Conservation (phyloP, 2,329 filamentous ascomycete species). For the Xylariaceae sp. region DNA sequence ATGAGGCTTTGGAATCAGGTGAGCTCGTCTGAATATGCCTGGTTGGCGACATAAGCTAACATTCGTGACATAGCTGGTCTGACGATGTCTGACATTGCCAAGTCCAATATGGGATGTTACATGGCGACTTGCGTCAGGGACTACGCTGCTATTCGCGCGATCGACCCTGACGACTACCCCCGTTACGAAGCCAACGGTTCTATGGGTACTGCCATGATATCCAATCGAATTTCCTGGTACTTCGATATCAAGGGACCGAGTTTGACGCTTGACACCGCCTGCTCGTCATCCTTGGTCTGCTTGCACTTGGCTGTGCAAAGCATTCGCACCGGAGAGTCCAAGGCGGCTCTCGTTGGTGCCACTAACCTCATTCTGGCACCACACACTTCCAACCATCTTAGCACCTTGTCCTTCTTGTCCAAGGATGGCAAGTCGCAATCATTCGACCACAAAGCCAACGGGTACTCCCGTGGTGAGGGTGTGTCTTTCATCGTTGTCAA, state of each 20-base stretch:
- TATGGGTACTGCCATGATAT: constrained; percentile 33
- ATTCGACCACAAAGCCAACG: constrained; percentile 29
- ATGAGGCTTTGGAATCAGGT: constrained; percentile 32
- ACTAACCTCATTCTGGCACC: constrained; percentile 30
- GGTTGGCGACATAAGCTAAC: constrained; percentile 2
- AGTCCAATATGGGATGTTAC: constrained; percentile 31
- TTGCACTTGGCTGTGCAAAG: constrained; percentile 39
- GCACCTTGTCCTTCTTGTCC: constrained; percentile 27
- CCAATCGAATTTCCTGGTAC: constrained; percentile 38
- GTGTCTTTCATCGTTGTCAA: constrained; percentile 47
- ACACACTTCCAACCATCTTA: constrained; percentile 31
- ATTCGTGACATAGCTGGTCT: constrained; percentile 24
- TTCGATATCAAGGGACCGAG: constrained; percentile 39
- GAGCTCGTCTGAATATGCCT: neutral
- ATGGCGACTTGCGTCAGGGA: constrained; percentile 31
- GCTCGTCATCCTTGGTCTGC: constrained; percentile 39
- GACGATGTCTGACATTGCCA: constrained; percentile 26
- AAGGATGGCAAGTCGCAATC: constrained; percentile 28
- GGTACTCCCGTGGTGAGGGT: constrained; percentile 48
- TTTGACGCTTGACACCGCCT: constrained; percentile 43
- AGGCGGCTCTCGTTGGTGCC: constrained; percentile 28
- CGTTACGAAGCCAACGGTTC: constrained; percentile 29
- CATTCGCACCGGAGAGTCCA: constrained; percentile 35
- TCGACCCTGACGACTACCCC: constrained; percentile 35
- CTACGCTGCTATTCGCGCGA: constrained; percentile 26